Evolutionary conservation across 2,329 filamentous ascomycete species (phyloP), one percentile per base, ranked within the genome.

Genomic region (Monosporascus sp.): DNA sequence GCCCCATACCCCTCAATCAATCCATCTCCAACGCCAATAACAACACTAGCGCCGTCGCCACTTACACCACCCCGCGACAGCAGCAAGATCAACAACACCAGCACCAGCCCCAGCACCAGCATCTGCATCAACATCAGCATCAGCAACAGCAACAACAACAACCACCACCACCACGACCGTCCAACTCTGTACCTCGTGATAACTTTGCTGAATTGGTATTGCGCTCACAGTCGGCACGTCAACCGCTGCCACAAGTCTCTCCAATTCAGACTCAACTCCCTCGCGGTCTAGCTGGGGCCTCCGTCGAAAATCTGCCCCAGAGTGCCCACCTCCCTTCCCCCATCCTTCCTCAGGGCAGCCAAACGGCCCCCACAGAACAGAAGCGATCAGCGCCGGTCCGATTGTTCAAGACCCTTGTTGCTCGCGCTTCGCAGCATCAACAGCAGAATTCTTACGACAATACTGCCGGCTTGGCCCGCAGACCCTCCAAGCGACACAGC

Each of bases 401-500:
- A 62, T 68, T 81, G 56, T 75, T 83, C 67, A 81, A 77, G 67
- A 79, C 75, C 60, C 77, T 82, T 57, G 74, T 82, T 58, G 72
- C 72, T 48, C 68, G 64, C 62, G 61, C 62, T 59, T 63, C 64
- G 46, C 65, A 68, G 48, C 67, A 64, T 25, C 59, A 65, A 50
- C 62, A 62, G 56, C 66, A 71, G 52, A 62, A 61, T 56, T 65
- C 72, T 50, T 78, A 80, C 74, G 77, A 79, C 63, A 79, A 77
- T 62, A 73, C 72, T 54, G 59, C 69, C 48, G 75, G 75, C 49
- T 68, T 83, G 48, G 73, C 69, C 59, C 81, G 81, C 58, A 74
- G 79, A 60, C 74, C 77, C 35, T 86, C 83, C 45, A 84, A 82
- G 72, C 75, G 81, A 63, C 70, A 78, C 66, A 79, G 78, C 75